Percentiles rank a stretch among this genome's conserved stretches.
Evolutionary conservation across 164 flowering plant genomes (phyloP).

Genomic region (Magnolia kwangsiensis): DNA sequence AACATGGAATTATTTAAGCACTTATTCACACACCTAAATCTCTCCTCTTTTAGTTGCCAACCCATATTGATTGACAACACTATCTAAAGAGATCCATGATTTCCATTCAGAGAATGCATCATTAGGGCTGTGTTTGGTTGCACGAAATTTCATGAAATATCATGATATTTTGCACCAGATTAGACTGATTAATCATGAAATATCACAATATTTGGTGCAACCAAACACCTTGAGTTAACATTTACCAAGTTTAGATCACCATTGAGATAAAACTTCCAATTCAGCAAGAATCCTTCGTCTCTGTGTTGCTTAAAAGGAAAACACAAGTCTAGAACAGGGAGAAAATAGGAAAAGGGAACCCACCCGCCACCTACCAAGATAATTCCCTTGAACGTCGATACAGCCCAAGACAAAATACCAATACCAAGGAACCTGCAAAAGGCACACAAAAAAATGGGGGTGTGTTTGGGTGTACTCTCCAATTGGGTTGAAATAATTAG

Average conservation of each 20-base stretch:
- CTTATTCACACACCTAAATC: too few relatives aligned
- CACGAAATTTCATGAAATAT: too few relatives aligned
- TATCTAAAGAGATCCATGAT: too few relatives aligned
- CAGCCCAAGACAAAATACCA: conserved; percentile 70
- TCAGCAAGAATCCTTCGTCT: background rate
- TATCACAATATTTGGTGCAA: too few relatives aligned
- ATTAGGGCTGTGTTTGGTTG: too few relatives aligned
- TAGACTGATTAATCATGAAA: too few relatives aligned
- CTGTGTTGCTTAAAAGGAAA: background rate
- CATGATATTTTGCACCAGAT: too few relatives aligned
- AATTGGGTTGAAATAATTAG: background rate
- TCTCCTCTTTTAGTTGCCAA: too few relatives aligned
- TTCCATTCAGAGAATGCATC: too few relatives aligned
- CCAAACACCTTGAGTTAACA: background rate
- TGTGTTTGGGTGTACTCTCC: background rate
- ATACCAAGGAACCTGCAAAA: conserved; percentile 77
- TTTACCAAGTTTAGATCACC: background rate
- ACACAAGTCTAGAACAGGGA: background rate
- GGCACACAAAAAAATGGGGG: background rate
- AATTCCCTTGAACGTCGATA: conserved; percentile 77
- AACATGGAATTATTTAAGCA: too few relatives aligned
- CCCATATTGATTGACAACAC: too few relatives aligned
- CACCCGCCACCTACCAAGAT: conserved; percentile 44
- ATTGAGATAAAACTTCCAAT: background rate
- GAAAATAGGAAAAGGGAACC: background rate